Evolutionary conservation across 2,329 filamentous ascomycete genomes (phyloP), one percentile per base, ranked within the genome.

Genomic region (Macrophomina pseudophaseolina): DNA sequence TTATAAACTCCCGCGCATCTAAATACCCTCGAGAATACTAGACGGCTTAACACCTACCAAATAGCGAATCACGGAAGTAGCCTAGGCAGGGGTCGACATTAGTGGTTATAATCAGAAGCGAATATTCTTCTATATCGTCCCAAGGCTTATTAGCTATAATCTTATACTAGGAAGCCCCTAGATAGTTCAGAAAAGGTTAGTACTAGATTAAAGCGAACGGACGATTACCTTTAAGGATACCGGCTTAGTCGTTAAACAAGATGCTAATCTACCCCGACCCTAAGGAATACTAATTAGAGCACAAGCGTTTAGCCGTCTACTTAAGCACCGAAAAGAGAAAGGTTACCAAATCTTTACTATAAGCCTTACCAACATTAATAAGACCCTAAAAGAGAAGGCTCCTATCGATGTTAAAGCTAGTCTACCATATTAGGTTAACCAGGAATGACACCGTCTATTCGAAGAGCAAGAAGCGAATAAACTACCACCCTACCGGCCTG

Each of bases 121-220:
- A 1, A 58, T 58, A 11, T 58, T 58, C 33, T 58, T 58, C 9
- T 58, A 58, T 35, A 58, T 58, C n/a, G 53, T 58, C 28, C 30
- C 12, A 9, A 38, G 18, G 8, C 53, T 58, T 23, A 18, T 30
- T 35, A 11, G 38, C 5, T 58, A 4, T 4, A 3, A 58, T 18
- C 16, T 58, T 6, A 38, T 58, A 9, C 30, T 58, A 11, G 53
- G 53, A 5, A 58, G 38, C 53, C 30, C 53, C 14, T 58, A 3
- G 53, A 38, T 58, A 16, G 38, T 58, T 23, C 12, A 58, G 3
- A 16, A 58, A 58, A 51, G 30, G 7, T 18, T 4, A 28, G 48
- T 51, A 51, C 48, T 51, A 7, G 18, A 51, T 9, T 3, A 51
- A 30, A 51, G 48, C 12, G 18, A 51, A 51, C 48, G 48, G 18